These are phyloP conservation scores for Xylaria sp. DNA, from an alignment of 495 filamentous ascomycete genomes.

Conservation along the genomic window DNA sequence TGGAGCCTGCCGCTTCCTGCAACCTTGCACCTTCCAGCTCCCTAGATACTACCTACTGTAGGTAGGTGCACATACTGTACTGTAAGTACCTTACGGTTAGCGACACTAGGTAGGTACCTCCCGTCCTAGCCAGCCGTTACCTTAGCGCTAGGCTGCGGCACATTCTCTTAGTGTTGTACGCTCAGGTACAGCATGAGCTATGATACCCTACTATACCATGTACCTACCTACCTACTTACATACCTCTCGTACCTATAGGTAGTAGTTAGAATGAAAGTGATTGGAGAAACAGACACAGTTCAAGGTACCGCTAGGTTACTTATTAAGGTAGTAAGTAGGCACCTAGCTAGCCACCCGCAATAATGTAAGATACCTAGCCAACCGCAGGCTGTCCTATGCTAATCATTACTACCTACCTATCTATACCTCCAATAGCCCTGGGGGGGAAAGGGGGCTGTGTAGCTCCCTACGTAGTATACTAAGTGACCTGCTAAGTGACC, in stretches of 20 bases:
- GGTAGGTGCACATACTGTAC: no score
- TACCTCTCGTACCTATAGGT: no score
- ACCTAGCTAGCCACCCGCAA: background rate
- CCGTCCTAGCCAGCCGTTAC: constrained; percentile 1
- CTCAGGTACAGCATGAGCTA: no score
- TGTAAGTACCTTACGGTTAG: background rate
- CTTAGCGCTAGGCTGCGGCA: constrained; percentile 1
- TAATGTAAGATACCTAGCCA: background rate
- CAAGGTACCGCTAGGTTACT: background rate
- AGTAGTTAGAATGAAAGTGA: background rate
- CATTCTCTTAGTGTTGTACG: background rate
- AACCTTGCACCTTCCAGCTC: no score
- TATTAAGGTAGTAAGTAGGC: no score
- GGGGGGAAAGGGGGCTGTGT: background rate
- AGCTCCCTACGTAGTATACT: background rate
- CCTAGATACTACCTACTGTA: no score
- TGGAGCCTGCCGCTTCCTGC: constrained; percentile 12
- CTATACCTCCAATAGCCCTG: no score
- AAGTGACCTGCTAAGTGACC: background rate
- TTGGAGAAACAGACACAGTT: background rate
- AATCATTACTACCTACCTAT: no score
- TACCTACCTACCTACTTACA: no score
- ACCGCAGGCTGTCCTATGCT: no score
- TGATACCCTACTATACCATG: no score
- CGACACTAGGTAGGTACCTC: background rate